A percentile compares a stretch with the other conserved stretches of the same genome.
Evolutionary conservation across 1,284 basidiomycete species (phyloP).

Genomic region (Leccinum subatratum): DNA sequence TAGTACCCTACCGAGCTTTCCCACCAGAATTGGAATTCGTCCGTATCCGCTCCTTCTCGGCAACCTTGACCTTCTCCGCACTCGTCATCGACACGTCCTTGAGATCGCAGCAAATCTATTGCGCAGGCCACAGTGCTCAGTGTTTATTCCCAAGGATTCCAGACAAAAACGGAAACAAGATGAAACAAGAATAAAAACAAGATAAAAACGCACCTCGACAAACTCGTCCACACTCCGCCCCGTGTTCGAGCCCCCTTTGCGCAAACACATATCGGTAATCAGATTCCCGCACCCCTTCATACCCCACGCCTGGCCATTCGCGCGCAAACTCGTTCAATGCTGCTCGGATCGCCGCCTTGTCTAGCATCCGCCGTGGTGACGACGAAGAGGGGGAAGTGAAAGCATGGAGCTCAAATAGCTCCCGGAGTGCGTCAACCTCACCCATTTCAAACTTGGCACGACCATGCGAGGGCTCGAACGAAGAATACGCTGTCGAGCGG

Average conservation of each 20-base stretch:
- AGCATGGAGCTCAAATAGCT: constrained; percentile 48
- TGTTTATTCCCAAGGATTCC: background rate
- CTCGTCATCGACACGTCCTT: constrained; percentile 72
- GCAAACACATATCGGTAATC: constrained; percentile 70
- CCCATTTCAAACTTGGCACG: constrained; percentile 65
- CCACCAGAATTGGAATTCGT: constrained; percentile 60
- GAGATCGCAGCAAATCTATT: constrained; percentile 72
- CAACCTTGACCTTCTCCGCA: constrained; percentile 29
- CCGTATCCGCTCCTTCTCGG: constrained; percentile 45
- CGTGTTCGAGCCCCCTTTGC: constrained; percentile 64
- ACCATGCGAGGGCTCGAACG: constrained; percentile 37
- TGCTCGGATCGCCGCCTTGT: constrained; percentile 34
- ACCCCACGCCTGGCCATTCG: constrained; percentile 45
- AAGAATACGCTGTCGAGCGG: constrained; percentile 26
- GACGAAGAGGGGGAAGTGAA: constrained; percentile 16
- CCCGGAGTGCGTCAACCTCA: constrained; percentile 59
- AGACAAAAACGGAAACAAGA: background rate
- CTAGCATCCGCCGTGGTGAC: constrained; percentile 22
- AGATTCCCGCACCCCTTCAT: constrained; percentile 49
- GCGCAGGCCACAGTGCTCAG: background rate
- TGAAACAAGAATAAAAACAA: background rate
- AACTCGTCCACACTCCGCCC: constrained; percentile 68
- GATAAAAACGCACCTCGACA: constrained; percentile 54
- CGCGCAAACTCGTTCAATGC: constrained; percentile 37
- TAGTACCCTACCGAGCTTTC: constrained; percentile 60